These are phyloP conservation scores for Suaeda aralocaspica DNA, from an alignment of 148 eudicot genomes.

Conservation along the genomic window DNA sequence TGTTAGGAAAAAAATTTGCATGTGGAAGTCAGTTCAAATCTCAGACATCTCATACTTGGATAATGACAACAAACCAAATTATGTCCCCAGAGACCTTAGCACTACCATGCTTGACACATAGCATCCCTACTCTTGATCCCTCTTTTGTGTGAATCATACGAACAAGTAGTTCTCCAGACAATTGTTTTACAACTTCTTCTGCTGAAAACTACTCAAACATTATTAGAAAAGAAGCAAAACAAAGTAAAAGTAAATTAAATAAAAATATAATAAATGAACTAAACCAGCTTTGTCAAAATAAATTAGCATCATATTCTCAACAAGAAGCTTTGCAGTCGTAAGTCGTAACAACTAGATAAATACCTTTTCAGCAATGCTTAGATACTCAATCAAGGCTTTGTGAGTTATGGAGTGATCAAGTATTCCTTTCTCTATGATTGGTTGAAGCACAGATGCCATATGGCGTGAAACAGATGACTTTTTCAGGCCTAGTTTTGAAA, in stretches of 20 bases:
- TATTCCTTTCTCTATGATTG: constrained; percentile 92
- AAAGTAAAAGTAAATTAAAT: background rate
- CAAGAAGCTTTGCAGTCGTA: background rate
- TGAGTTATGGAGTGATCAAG: constrained; percentile 92
- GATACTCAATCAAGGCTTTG: constrained; percentile 70
- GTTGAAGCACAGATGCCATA: constrained; percentile 68
- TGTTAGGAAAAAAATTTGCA: constrained; percentile 1
- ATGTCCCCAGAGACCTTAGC: constrained; percentile 62
- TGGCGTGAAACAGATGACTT: constrained; percentile 69
- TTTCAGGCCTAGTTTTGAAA: constrained; percentile 62
- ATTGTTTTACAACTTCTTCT: constrained; percentile 66
- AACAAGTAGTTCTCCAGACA: constrained; percentile 68
- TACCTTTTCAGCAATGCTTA: constrained; percentile 88
- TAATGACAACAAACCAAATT: background rate
- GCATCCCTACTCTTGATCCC: constrained; percentile 75
- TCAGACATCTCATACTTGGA: background rate
- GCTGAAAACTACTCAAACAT: constrained; percentile 59
- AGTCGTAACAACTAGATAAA: background rate
- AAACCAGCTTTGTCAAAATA: background rate
- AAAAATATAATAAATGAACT: background rate
- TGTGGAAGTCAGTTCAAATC: constrained; percentile 17
- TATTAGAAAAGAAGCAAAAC: constrained; percentile 17
- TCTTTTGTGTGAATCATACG: constrained; percentile 84
- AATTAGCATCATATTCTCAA: background rate
- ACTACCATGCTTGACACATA: constrained; percentile 81